Conservation (phyloP, 805 yeast genomes). For the Barnettozyma sp. region DNA sequence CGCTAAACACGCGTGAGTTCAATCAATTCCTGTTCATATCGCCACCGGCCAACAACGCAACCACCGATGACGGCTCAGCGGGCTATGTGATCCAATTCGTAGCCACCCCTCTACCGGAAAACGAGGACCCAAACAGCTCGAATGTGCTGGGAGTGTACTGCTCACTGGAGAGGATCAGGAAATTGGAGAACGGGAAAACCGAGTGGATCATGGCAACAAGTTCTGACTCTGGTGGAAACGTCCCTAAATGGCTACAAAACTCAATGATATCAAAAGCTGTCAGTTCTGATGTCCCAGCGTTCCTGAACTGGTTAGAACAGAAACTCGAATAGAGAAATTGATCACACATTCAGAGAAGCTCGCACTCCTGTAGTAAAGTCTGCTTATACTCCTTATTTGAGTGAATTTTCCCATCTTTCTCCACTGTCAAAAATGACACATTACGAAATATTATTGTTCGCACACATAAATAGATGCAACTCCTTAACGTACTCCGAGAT, state of each 20-base stretch:
- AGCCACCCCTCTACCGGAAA: conserved; percentile 21
- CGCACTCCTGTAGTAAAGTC: no score
- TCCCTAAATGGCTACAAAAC: conserved; percentile 35
- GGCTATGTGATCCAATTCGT: conserved; percentile 31
- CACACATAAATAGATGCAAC: no score
- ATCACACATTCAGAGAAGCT: no score
- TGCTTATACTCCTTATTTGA: no score
- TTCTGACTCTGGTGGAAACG: conserved; percentile 35
- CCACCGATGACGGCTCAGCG: conserved; percentile 18
- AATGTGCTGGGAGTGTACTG: conserved; percentile 30
- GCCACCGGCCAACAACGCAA: conserved; percentile 6
- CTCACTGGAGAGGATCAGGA: conserved; percentile 29
- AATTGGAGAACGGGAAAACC: conserved; percentile 14
- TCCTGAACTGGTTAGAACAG: conserved; percentile 24
- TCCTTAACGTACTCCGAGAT: no score
- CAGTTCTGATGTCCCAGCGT: conserved; percentile 33
- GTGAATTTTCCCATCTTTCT: no score
- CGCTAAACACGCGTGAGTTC: conserved; percentile 32
- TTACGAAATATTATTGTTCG: no score
- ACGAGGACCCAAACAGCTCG: no score
- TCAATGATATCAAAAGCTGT: conserved; percentile 33
- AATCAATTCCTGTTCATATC: conserved; percentile 30
- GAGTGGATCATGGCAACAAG: conserved; percentile 35
- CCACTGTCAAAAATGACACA: no score
- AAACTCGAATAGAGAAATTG: no score